Evolutionary conservation across 2,329 filamentous ascomycete genomes (phyloP), one percentile per base, ranked within the genome.

Genomic region (Arthrobotrys musiformis): DNA sequence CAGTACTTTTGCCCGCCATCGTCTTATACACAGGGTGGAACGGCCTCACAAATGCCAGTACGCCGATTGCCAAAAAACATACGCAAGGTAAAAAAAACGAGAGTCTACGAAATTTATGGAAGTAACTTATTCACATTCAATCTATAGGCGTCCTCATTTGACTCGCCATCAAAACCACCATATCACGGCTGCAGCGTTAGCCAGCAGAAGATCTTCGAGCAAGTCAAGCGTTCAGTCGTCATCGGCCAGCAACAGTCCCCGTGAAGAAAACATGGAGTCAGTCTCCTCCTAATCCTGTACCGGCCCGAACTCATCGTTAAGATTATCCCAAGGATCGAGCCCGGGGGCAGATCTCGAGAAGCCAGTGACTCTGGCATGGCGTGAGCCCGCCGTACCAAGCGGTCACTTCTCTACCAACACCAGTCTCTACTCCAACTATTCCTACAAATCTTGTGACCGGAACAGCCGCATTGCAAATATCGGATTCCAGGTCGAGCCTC

Each of bases 21-120:
- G 95, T 75, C 90, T 95, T 79, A 98, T 97, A 77, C 95, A 99
- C 83, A 95, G 93, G 2, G 95, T 95, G 74, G 97, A 95, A 85
- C 89, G 95, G 60, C 95, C 95, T 0, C 98, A 98, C 86, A 97
- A 97, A 84, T 99, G 95, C 85, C 94, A 94, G 0, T 98, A 95
- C 81, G 94, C 93, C 75, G 94, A 97, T 83, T 99, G 95, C 84
- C 94, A 98, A 83, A 98, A 98, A 88, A 98, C 94, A 0, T 99
- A 99, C 82, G 99, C 95, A 8, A 79, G 80, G 80, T 80, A 80
- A 50, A n/a, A 17, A 4, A 30, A 28, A n/a, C n/a, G n/a, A n/a
- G n/a, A 28, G 6, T 13, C 11, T 48, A 26, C 46, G 7, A 30
- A 19, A 22, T 35, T 35, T 33, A 7, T 7, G 1, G n/a, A 33